Conservation (phyloP, 1,284 basidiomycete species). For the Rhodotorula sp. region DNA sequence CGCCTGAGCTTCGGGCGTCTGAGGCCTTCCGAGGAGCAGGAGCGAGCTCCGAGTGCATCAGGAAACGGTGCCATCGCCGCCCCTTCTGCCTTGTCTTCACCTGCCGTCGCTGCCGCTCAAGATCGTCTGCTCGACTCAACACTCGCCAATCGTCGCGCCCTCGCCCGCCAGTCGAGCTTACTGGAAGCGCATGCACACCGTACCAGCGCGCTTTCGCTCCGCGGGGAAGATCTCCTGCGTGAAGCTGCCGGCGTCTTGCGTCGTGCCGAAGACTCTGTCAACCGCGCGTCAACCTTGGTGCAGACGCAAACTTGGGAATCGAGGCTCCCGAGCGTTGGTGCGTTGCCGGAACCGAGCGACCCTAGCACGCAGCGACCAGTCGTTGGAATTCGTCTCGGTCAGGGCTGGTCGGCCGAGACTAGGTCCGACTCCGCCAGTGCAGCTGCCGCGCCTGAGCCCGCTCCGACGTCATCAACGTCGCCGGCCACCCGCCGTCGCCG, state of each 20-base stretch:
- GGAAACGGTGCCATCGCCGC: too few species aligned
- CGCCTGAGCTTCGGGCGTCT: background rate
- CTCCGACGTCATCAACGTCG: background rate
- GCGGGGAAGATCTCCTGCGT: constrained; percentile 8
- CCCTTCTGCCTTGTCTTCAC: too few species aligned
- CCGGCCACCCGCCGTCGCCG: constrained; percentile 1
- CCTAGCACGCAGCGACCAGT: background rate
- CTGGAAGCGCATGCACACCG: background rate
- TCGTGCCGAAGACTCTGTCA: constrained; percentile 10
- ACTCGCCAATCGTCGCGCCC: background rate
- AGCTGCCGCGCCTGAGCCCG: background rate
- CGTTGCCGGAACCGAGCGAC: background rate
- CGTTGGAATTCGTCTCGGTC: constrained; percentile 25
- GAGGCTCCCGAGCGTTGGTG: background rate
- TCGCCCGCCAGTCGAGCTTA: background rate
- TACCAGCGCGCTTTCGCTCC: background rate
- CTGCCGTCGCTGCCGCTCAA: too few species aligned
- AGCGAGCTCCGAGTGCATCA: too few species aligned
- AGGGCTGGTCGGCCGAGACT: constrained; percentile 18
- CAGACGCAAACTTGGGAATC: background rate
- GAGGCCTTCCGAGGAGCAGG: background rate
- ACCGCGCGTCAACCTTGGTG: constrained; percentile 1
- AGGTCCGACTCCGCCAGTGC: background rate
- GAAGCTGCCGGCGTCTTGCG: constrained; percentile 9
- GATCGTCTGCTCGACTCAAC: background rate